Conservation (phyloP, 805 yeast species). For the Wickerhamomyces ciferrii region DNA sequence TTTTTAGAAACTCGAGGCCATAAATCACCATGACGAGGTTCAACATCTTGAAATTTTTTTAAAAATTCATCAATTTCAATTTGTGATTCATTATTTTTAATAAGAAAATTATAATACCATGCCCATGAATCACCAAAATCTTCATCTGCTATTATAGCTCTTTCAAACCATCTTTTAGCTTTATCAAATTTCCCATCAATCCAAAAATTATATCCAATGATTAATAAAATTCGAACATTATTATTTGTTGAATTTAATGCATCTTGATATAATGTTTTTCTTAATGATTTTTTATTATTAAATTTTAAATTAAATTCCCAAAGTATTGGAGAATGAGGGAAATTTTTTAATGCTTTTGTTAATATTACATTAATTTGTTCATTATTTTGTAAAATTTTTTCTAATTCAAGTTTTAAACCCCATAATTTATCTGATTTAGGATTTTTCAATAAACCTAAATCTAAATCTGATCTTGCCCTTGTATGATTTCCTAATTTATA, state of each 20-base stretch:
- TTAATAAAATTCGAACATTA: slow-evolving; percentile 48
- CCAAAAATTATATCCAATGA: slow-evolving; percentile 68
- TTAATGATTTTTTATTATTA: slow-evolving; percentile 40
- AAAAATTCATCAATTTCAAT: slow-evolving; percentile 33
- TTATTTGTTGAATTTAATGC: slow-evolving; percentile 68
- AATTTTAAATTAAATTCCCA: slow-evolving; percentile 60
- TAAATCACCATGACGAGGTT: slow-evolving; percentile 54
- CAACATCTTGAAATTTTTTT: slow-evolving; percentile 33
- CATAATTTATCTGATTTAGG: slow-evolving; percentile 48
- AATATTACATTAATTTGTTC: slow-evolving; percentile 50
- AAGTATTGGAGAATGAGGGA: slow-evolving; percentile 53
- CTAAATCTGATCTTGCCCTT: slow-evolving; percentile 69
- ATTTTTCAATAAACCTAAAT: slow-evolving; percentile 52
- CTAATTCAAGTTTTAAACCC: slow-evolving; percentile 55
- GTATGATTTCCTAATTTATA: slow-evolving; percentile 32
- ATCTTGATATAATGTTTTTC: slow-evolving; percentile 56
- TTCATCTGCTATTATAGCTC: slow-evolving; percentile 51
- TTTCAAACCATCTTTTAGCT: slow-evolving; percentile 70
- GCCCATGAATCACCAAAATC: slow-evolving; percentile 77
- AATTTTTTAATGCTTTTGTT: slow-evolving; percentile 50
- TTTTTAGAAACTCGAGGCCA: slow-evolving; percentile 54
- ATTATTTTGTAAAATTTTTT: slow-evolving; percentile 40
- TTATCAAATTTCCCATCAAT: slow-evolving; percentile 54
- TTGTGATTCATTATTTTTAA: slow-evolving; percentile 24
- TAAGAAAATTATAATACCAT: slow-evolving; percentile 47